A percentile compares a stretch with the other conserved stretches of the same genome.
These are phyloP conservation scores for Massospora cicadina DNA, from an alignment of 371 early-diverging fungal genomes.

Conservation along the genomic window DNA sequence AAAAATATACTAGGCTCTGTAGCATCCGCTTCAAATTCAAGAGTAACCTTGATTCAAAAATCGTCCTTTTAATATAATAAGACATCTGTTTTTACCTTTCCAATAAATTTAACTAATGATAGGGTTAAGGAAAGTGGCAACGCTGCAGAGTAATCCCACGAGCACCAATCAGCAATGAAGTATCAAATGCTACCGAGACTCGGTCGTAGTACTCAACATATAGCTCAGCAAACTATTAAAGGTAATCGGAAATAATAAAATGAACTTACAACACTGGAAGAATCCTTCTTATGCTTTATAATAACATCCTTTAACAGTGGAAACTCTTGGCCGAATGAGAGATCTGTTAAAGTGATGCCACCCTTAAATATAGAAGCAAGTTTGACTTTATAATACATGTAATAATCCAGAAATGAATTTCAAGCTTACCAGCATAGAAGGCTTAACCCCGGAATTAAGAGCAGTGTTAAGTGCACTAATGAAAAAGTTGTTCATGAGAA, in stretches of 20 bases:
- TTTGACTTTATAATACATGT: not conserved
- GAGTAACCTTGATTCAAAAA: slow-evolving; percentile 21
- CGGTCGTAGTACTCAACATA: slow-evolving; percentile 66
- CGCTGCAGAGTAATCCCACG: slow-evolving; percentile 68
- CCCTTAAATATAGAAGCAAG: slow-evolving; percentile 26
- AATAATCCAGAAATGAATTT: not conserved
- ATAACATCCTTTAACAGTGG: slow-evolving; percentile 55
- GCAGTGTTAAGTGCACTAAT: slow-evolving; percentile 52
- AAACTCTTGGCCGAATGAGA: slow-evolving; percentile 77
- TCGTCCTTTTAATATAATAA: no score
- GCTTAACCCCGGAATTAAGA: slow-evolving; percentile 59
- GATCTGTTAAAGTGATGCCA: slow-evolving; percentile 66
- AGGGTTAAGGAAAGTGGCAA: slow-evolving; percentile 71
- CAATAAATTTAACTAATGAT: slow-evolving; percentile 67
- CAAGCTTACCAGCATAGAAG: slow-evolving; percentile 49
- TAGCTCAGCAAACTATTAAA: slow-evolving; percentile 43
- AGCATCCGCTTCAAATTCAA: slow-evolving; percentile 30
- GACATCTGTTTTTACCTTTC: slow-evolving; percentile 55
- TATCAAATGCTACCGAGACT: slow-evolving; percentile 55
- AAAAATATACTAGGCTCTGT: slow-evolving; percentile 32
- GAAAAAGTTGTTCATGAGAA: slow-evolving; percentile 49
- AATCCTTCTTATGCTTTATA: slow-evolving; percentile 37
- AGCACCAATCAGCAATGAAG: slow-evolving; percentile 78
- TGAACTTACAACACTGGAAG: not conserved
- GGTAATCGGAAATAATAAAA: not conserved